These are phyloP conservation scores for Hypoxylon sp. DNA, from an alignment of 2,329 filamentous ascomycete species.

Conservation along the genomic window DNA sequence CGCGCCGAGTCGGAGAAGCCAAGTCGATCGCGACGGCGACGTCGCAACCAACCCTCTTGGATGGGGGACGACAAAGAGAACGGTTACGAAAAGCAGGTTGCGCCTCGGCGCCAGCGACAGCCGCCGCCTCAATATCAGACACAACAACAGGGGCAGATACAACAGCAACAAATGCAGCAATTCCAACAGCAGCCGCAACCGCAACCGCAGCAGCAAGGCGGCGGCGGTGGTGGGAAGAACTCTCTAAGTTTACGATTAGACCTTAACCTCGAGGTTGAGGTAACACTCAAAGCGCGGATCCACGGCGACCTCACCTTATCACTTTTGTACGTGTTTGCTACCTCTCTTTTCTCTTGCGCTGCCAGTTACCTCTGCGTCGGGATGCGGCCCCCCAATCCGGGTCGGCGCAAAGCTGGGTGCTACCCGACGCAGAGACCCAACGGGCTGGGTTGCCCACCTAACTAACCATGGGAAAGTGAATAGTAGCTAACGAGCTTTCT, in stretches of 20 bases:
- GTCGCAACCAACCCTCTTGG: conserved; percentile 50
- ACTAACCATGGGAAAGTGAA: conserved; percentile 40
- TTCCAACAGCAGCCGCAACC: conserved; percentile 35
- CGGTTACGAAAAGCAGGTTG: conserved; percentile 47
- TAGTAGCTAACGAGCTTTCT: conserved; percentile 39
- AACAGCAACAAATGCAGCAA: conserved; percentile 41
- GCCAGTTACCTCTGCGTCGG: not conserved
- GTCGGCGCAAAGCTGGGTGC: conserved; percentile 1
- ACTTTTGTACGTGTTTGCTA: conserved; percentile 63
- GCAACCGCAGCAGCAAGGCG: conserved; percentile 49
- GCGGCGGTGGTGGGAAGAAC: conserved; percentile 64
- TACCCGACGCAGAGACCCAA: not conserved
- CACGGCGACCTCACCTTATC: conserved; percentile 84
- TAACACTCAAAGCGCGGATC: conserved; percentile 86
- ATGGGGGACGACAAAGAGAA: conserved; percentile 46
- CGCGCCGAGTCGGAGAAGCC: conserved; percentile 46
- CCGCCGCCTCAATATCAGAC: conserved; percentile 38
- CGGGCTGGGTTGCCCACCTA: conserved; percentile 20
- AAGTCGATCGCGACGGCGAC: conserved; percentile 45
- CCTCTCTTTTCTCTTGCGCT: not conserved
- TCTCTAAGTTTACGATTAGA: conserved; percentile 80
- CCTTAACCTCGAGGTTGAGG: conserved; percentile 85
- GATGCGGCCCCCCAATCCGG: conserved; percentile 2
- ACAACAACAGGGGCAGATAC: conserved; percentile 40
- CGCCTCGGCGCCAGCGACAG: conserved; percentile 40